phyloP scores from a whole-genome alignment of 169 alveolate genomes.

The Babesia bovis region DNA sequence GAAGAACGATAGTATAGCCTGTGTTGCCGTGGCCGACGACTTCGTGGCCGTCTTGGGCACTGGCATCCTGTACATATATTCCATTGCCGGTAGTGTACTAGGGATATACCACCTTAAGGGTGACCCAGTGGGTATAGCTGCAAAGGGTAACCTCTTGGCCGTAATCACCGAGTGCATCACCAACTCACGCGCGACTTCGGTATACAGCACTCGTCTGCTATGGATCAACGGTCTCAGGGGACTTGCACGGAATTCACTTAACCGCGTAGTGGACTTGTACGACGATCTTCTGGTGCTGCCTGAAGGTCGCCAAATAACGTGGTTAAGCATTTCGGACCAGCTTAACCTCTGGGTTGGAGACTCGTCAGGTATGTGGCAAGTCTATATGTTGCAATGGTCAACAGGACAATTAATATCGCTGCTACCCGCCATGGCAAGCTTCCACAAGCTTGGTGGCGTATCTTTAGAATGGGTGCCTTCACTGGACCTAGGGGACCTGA shows the following conservation, averaged over 20 bases:
- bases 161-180: slow-evolving; percentile 33
- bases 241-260: slow-evolving; percentile 31
- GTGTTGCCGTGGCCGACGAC: slow-evolving; percentile 49
- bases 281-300: slow-evolving; percentile 41
- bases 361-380: slow-evolving; percentile 21
- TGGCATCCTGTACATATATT: slow-evolving; percentile 30
- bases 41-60: slow-evolving; percentile 33
- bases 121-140: slow-evolving; percentile 32
- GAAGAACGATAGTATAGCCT: slow-evolving; percentile 31
- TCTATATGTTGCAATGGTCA: too few species aligned
- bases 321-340: slow-evolving; percentile 45
- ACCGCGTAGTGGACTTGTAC: slow-evolving; percentile 32
- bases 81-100: slow-evolving; percentile 42
- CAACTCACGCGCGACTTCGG: not conserved
- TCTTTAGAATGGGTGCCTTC: slow-evolving; percentile 63
- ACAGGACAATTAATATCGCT: slow-evolving; percentile 17
- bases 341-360: slow-evolving; percentile 49
- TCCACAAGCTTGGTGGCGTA: slow-evolving; percentile 41
- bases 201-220: slow-evolving; percentile 33
- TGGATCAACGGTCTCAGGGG: slow-evolving; percentile 63
- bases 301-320: slow-evolving; percentile 10
- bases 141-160: slow-evolving; percentile 53
- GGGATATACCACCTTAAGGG: slow-evolving; percentile 44
- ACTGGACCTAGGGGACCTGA: slow-evolving; percentile 27
- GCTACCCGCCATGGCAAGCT: slow-evolving; percentile 44